Base-by-base conservation (phyloP, 495 filamentous ascomycete species). In the Tetracladium setigerum region DNA sequence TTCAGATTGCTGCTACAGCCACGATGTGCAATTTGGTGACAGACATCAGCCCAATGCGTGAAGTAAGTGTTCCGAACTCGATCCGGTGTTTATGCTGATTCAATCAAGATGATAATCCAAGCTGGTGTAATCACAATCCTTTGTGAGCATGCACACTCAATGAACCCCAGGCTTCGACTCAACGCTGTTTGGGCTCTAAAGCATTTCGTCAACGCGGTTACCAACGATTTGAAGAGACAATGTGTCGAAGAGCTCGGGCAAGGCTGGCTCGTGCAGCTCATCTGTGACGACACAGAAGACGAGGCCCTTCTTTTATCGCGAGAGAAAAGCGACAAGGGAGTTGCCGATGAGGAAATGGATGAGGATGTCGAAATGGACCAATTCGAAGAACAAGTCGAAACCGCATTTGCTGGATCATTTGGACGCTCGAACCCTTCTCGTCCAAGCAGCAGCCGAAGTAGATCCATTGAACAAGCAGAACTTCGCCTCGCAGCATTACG, bases 101-200 rank as follows among this genome's bases (percentile, higher is more conserved):
- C 36, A 16, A 41, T 22, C 48, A 52, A 95, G 81, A 68, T 75
- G 13, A 82, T 96, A 27, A 68, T 89, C 12, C 76, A 85, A 17
- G 78, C 73, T 10, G 89, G 88, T n/a, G 77, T 88, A 9, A 67
- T 95, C 35, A 82, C 81, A 41, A 75, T 83, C 4, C 66, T 97
- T 4, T 95, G 88, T 53, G 79, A 86, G 56, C 87, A 95, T 59
- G 89, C 89, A 0, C 86, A 84, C 61, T 89, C 85, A 3, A 66
- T 74, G 45, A 82, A 87, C 56, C 71, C 80, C 5, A 78, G 77
- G 18, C 63, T 97, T 34, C 76, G 85, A 38, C 70, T 92, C 11
- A 86, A 88, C 51, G 86, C 88, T 8, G 63, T 98, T 9, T 97
- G 92, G 92, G 89, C 88, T 15, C 70, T 98, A 38, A 97, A 96